Conservation (phyloP, 345 rosid genomes). For the Brassica juncea region DNA sequence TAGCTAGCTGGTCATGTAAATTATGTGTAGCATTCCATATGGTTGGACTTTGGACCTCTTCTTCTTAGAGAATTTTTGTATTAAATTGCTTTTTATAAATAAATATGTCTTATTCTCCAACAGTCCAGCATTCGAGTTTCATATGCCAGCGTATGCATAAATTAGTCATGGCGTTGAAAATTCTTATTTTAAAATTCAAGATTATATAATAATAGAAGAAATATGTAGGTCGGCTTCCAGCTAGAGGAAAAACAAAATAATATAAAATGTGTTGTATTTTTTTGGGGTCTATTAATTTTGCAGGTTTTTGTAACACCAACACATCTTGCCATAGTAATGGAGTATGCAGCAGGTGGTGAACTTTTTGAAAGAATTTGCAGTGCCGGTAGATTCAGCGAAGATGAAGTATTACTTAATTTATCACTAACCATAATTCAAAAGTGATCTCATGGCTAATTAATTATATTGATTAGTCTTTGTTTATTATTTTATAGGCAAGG, state of each 20-base stretch:
- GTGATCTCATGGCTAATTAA: constrained; percentile 1
- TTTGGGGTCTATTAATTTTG: neutral
- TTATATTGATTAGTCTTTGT: neutral
- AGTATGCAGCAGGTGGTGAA: constrained; percentile 91
- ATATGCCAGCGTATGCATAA: constrained; percentile 13
- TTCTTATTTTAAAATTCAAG: neutral
- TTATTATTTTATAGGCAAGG: constrained; percentile 58
- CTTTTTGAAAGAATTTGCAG: constrained; percentile 78
- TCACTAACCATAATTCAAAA: neutral
- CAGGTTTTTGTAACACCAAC: constrained; percentile 83
- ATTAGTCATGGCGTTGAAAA: constrained; percentile 34
- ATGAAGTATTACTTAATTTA: constrained; percentile 50
- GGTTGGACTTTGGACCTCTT: constrained; percentile 30
- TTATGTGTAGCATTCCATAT: constrained; percentile 16
- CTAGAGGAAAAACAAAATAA: neutral
- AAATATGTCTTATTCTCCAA: constrained; percentile 20
- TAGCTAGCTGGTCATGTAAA: constrained; percentile 10
- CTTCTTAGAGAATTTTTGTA: constrained; percentile 12
- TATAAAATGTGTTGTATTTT: neutral
- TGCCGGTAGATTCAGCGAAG: constrained; percentile 88
- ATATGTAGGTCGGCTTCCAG: constrained; percentile 3
- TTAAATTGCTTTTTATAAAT: neutral
- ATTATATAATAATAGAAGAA: constrained; percentile 1
- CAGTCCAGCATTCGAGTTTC: constrained; percentile 26
- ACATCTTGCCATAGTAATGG: constrained; percentile 90